phyloP scores from a whole-genome alignment of 192 early-diverging fungal genomes.

The Coemansia sp. region DNA sequence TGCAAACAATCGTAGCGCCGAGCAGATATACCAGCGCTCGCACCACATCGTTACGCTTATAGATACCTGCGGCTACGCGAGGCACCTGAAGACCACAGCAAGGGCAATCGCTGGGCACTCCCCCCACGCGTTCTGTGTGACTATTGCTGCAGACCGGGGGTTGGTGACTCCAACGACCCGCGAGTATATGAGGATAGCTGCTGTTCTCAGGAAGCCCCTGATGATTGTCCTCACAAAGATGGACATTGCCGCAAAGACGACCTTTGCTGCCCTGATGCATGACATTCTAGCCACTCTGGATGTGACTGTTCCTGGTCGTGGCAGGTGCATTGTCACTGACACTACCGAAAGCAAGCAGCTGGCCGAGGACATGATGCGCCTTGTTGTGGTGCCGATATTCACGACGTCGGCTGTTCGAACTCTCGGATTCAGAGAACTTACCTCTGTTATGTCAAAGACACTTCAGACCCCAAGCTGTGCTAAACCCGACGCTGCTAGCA shows the following conservation, averaged over 20 bases:
- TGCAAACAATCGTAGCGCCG: constrained; percentile 70
- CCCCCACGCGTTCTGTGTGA: constrained; percentile 87
- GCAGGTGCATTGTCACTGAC: constrained; percentile 40
- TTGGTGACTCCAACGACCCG: constrained; percentile 67
- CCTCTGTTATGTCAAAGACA: constrained; percentile 73
- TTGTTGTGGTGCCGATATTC: constrained; percentile 78
- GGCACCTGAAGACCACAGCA: constrained; percentile 89
- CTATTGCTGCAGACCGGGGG: constrained; percentile 71
- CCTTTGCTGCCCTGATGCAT: constrained; percentile 58
- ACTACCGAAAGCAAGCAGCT: constrained; percentile 20
- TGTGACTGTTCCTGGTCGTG: constrained; percentile 32
- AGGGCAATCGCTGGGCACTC: constrained; percentile 87
- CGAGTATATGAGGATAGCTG: constrained; percentile 79
- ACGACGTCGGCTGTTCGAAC: constrained; percentile 81
- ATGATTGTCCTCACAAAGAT: constrained; percentile 89
- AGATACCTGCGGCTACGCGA: constrained; percentile 88
- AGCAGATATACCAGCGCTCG: constrained; percentile 76
- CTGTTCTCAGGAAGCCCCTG: constrained; percentile 80
- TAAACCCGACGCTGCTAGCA: neutral
- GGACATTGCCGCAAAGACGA: constrained; percentile 64
- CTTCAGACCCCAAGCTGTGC: constrained; percentile 6
- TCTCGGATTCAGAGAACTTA: constrained; percentile 69
- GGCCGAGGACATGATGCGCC: constrained; percentile 44
- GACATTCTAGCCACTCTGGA: constrained; percentile 52
- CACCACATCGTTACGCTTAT: constrained; percentile 83